A percentile compares a stretch with the other conserved stretches of the same genome.
Evolutionary conservation across 2,329 filamentous ascomycete species (phyloP).

Genomic region (Scedosporium aurantiacum): DNA sequence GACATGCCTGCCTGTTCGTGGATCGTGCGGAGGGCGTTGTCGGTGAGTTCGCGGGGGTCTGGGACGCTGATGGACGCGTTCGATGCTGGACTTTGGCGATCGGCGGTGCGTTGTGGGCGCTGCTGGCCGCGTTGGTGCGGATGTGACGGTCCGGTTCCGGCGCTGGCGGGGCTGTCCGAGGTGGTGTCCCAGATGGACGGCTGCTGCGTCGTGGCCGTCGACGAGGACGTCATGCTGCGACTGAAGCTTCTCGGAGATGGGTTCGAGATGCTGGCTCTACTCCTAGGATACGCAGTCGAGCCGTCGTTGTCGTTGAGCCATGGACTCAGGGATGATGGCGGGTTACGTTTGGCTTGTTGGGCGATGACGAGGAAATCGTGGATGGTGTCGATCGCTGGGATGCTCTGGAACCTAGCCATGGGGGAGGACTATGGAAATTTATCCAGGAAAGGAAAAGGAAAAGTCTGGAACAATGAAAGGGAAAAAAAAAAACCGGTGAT

Average conservation of each 20-base stretch:
- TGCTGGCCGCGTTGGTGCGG: not conserved
- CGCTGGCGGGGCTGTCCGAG: not conserved
- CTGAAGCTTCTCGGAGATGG: not conserved
- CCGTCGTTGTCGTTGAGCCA: slow-evolving; percentile 14
- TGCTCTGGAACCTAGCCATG: not conserved
- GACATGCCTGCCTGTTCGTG: not conserved
- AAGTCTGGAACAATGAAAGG: not conserved
- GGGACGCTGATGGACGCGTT: not conserved
- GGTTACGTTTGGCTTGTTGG: not conserved
- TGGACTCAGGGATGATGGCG: not conserved
- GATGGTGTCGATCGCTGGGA: not conserved
- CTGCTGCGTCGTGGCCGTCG: not conserved
- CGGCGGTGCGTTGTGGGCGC: not conserved
- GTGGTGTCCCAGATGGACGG: slow-evolving; percentile 1
- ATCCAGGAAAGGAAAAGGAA: not conserved
- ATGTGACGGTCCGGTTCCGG: not conserved
- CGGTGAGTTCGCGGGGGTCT: not conserved
- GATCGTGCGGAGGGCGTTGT: not conserved
- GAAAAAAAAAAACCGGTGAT: too few relatives aligned
- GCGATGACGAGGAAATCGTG: not conserved
- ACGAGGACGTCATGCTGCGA: not conserved
- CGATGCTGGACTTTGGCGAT: not conserved
- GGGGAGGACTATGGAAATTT: not conserved
- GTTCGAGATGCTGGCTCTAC: too few relatives aligned
- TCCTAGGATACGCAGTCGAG: not conserved